Percentiles rank a stretch among this genome's conserved stretches.
Evolutionary conservation across 2,329 filamentous ascomycete genomes (phyloP).

Genomic region (Leptographium wingfieldii): DNA sequence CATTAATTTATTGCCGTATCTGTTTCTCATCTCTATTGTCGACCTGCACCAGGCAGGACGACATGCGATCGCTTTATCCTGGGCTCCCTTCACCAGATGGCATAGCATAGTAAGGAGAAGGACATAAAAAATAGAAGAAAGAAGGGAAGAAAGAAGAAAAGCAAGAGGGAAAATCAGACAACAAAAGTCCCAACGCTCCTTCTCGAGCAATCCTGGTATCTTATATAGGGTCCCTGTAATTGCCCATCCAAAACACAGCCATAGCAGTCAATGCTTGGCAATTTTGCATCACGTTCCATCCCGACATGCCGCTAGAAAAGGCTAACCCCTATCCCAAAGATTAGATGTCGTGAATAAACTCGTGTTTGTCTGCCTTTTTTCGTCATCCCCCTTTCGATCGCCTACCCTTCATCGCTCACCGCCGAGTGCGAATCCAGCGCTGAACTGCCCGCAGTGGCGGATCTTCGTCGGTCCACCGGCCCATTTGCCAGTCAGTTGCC

Average conservation of each 20-base stretch:
- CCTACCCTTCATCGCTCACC: slow-evolving; percentile 4
- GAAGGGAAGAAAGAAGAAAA: too few relatives aligned
- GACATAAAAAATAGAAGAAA: background rate
- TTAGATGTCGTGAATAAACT: background rate
- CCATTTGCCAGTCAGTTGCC: slow-evolving; percentile 37
- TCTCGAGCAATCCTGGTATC: background rate
- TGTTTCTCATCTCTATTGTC: background rate
- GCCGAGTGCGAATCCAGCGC: slow-evolving; percentile 42
- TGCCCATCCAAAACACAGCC: background rate
- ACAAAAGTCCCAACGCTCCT: background rate
- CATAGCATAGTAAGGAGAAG: background rate
- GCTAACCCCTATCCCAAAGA: background rate
- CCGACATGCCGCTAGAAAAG: too few relatives aligned
- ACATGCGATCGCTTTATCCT: background rate
- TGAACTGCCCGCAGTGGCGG: slow-evolving; percentile 43
- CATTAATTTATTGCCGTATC: background rate
- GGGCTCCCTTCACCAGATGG: background rate
- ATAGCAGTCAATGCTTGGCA: background rate
- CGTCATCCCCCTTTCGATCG: background rate
- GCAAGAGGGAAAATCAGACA: background rate
- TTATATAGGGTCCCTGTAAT: background rate
- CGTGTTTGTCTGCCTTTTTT: background rate
- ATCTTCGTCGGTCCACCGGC: slow-evolving; percentile 52
- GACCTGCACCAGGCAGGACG: background rate
- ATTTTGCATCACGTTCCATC: too few relatives aligned